Percentiles rank a stretch among this genome's conserved stretches.
Evolutionary conservation across 2,329 filamentous ascomycete genomes (phyloP).

Genomic region (Colletotrichum australisinense): DNA sequence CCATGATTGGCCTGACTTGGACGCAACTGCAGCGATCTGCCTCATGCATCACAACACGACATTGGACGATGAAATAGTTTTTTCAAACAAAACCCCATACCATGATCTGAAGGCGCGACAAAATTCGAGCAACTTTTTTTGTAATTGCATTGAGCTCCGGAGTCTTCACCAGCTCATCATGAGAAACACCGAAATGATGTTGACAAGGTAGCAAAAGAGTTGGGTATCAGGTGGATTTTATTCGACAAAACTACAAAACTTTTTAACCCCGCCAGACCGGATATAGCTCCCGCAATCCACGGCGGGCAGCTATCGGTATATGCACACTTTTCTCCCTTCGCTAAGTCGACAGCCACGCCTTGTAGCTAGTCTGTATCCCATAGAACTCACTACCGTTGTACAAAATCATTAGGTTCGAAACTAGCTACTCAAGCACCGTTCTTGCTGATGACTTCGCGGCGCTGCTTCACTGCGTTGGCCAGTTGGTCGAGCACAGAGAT

Average conservation of each 20-base stretch:
- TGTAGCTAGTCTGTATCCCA: neutral
- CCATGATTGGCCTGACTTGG: slow-evolving; percentile 23
- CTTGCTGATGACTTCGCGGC: slow-evolving; percentile 61
- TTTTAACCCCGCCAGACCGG: neutral
- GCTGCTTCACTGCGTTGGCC: slow-evolving; percentile 82
- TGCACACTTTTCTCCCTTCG: neutral
- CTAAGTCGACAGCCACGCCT: neutral
- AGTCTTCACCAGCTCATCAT: neutral
- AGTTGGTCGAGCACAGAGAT: slow-evolving; percentile 81
- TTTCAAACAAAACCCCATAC: neutral
- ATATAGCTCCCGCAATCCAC: slow-evolving; percentile 3
- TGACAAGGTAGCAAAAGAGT: neutral
- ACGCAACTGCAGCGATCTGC: neutral
- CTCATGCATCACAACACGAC: slow-evolving; percentile 6
- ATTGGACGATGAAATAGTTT: slow-evolving; percentile 18
- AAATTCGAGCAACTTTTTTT: neutral
- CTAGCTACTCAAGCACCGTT: slow-evolving; percentile 11
- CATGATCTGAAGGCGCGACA: too few species aligned
- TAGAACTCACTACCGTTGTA: too few species aligned
- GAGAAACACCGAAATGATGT: neutral
- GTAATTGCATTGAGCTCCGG: neutral
- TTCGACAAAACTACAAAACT: slow-evolving; percentile 1
- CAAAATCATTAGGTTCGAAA: neutral
- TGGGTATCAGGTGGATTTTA: slow-evolving; percentile 6
- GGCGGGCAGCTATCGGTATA: slow-evolving; percentile 10